Evolutionary conservation across 148 eudicot species (phyloP).

Genomic region (Heliosperma pusillum): DNA sequence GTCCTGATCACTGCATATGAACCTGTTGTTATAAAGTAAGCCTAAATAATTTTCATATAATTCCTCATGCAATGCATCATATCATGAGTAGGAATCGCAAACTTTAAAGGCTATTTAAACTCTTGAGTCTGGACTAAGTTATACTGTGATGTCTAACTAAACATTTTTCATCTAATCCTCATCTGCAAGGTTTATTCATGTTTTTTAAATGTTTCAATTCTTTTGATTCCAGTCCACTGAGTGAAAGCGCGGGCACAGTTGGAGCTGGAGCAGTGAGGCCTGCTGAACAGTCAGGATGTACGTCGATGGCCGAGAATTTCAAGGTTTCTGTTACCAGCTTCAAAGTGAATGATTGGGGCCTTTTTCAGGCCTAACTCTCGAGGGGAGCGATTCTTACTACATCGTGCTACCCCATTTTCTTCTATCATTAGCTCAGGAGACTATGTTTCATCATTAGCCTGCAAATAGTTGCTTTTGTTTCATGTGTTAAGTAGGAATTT

Average conservation of each 20-base stretch:
- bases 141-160: no score
- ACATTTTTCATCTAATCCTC: no score
- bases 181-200: not conserved
- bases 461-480: not conserved
- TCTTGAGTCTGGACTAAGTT: no score
- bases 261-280: constrained; percentile 75
- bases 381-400: constrained; percentile 6
- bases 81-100: no score
- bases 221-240: constrained; percentile 56
- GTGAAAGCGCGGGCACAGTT: constrained; percentile 78
- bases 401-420: not conserved
- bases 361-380: constrained; percentile 37
- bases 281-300: constrained; percentile 66
- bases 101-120: no score
- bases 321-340: constrained; percentile 67
- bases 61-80: not conserved
- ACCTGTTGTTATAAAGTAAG: constrained; percentile 81
- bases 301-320: constrained; percentile 73
- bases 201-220: not conserved
- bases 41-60: not conserved
- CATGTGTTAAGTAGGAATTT: not conserved
- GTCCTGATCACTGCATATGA: constrained; percentile 75
- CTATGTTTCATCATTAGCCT: not conserved
- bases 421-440: not conserved
- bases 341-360: constrained; percentile 82